These are phyloP conservation scores for Kazachstania martiniae DNA, from an alignment of 805 yeast genomes.

Conservation along the genomic window DNA sequence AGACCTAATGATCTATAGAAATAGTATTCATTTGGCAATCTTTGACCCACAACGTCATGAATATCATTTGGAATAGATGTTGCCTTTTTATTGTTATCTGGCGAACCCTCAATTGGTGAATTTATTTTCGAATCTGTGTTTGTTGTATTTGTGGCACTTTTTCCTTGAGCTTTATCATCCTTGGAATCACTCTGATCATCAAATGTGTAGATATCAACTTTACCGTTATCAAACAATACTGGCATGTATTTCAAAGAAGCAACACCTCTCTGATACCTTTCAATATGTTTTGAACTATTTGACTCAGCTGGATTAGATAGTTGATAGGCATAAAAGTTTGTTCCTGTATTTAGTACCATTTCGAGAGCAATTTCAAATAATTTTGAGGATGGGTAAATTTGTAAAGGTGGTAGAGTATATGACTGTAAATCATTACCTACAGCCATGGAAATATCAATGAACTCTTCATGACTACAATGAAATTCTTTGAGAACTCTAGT, in stretches of 20 bases:
- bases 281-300: slow-evolving; percentile 27
- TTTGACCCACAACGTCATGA: slow-evolving; percentile 71
- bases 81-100: neutral
- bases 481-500: slow-evolving; percentile 49
- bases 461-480: slow-evolving; percentile 49
- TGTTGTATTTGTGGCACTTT: neutral
- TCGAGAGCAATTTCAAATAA: slow-evolving; percentile 30
- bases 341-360: slow-evolving; percentile 33
- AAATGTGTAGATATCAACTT: slow-evolving; percentile 46
- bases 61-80: slow-evolving; percentile 55
- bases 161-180: neutral
- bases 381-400: slow-evolving; percentile 23
- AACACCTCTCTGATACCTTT: slow-evolving; percentile 54
- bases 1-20: slow-evolving; percentile 76
- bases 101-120: neutral
- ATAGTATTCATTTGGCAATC: slow-evolving; percentile 76
- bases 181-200: slow-evolving; percentile 16
- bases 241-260: slow-evolving; percentile 66
- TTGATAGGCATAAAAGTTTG: slow-evolving; percentile 36
- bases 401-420: slow-evolving; percentile 40
- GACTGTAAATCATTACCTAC: slow-evolving; percentile 75
- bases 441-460: slow-evolving; percentile 64
- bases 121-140: neutral
- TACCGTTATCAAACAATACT: slow-evolving; percentile 56
- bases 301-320: slow-evolving; percentile 25